Base-by-base conservation (phyloP, 1,139 yeast genomes). In the Ashbya aceris region DNA sequence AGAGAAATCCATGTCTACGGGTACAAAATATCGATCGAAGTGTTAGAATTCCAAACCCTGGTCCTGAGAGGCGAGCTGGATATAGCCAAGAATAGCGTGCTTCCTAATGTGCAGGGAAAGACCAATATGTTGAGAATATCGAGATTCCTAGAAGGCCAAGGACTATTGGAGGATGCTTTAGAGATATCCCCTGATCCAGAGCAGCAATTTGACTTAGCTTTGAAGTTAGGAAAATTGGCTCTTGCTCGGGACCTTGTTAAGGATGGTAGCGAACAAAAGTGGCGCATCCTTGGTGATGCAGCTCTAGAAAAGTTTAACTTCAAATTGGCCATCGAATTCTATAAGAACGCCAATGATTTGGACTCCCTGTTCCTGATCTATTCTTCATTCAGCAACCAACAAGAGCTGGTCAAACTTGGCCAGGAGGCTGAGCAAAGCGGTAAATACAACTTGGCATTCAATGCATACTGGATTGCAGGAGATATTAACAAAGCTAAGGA, bases 1-100 rank as follows among this genome's bases (percentile, higher is more conserved):
- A 89, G 87, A 67, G 87, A 91, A 46, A 76, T 87, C 59, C 82
- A 83, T 52, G 82, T 91, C 40, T 70, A 83, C 36, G 78, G 95
- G 17, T 89, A 91, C 72, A 79, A 74, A 56, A 73, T 93, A 42
- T 84, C 95, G 33, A 68, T 91, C 38, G 77, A 87, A 23, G 94
- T 93, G 8, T 74, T 91, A 51, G 97, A 89, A 67, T 87, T 87
- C 65, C 97, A 91, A 70, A 91, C 99, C 1, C 77, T 89, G 49
- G 95, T 91, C 6, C 73, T 91, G 68, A 80, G 98, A 63, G 97
- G 96, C 40, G 97, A 93, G 57, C 69, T 89, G 56, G 85, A 82
- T 40, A 76, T 79, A 43, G 83, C 91, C 11, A 68, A 74, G 47
- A 79, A 76, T 34, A 73, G 73, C 48, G 72, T 87, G 46, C 70